Evolutionary conservation across 192 early-diverging fungal species (phyloP), one percentile per base, ranked within the genome.

Genomic region (Pecoramyces ruminantium): DNA sequence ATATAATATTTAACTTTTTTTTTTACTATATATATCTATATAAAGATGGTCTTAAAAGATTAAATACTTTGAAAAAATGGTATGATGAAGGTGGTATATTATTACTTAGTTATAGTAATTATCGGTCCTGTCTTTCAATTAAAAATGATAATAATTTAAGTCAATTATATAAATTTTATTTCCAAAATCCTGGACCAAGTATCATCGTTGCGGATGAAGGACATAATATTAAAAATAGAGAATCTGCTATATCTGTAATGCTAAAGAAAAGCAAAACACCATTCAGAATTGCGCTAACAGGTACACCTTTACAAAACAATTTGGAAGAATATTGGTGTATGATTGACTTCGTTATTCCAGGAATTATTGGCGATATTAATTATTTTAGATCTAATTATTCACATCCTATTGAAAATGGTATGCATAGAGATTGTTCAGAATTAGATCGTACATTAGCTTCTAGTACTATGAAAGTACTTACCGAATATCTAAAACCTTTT

Each of bases 281-380:
- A 9, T 87, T 88, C 12, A 86, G 94, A 40, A 83, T 97, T 28
- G 92, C 91, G 77, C 81, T 97, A 81, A 96, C 95, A 1, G 95
- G 95, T 0, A 92, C 89, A 39, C 95, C 95, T 2, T 85, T 97
- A 30, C 95, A 97, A 82, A 97, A 97, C 81, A 88, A 91, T 40
- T 81, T 97, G 29, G 87, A 86, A 51, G 94, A 95, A 83, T 96
- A 93, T 81, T 93, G 89, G 88, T 88, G 86, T 77, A 92, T 93
- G 93, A 87, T 95, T 21, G 85, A 96, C 80, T 95, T 95, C 82
- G 89, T 92, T 29, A 88, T 84, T 1, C 89, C 93, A 0, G 85
- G 85, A 21, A 91, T 86, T 58, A 85, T 96, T 21, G 92, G 94
- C 29, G 81, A 85, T 15, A 29, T 87, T 11, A 29, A 78, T 12